A percentile compares a stretch with the other conserved stretches of the same genome.
phyloP scores from a whole-genome alignment of 306 rosid genomes.

The Mucuna pruriens region DNA sequence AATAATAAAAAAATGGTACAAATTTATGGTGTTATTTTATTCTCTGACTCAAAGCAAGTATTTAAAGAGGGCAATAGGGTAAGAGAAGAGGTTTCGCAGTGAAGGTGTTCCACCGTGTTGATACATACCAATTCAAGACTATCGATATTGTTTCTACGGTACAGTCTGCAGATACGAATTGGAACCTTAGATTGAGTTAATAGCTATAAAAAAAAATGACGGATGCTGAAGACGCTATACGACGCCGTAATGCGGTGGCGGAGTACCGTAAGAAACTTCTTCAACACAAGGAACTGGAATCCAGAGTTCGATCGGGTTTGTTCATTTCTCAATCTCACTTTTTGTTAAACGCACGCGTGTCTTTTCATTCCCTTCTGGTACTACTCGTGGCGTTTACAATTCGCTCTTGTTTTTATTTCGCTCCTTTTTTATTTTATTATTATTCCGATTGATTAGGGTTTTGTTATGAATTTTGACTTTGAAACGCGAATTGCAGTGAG shows the following conservation, averaged over 20 bases:
- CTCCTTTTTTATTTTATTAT: no score
- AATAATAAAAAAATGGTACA: no score
- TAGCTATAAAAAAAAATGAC: conserved; percentile 40
- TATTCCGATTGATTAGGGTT: conserved; percentile 36
- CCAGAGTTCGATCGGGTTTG: conserved; percentile 85
- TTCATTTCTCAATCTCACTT: conserved; percentile 6
- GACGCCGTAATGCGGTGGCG: conserved; percentile 59
- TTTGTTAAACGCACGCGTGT: no score
- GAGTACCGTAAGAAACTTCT: conserved; percentile 81
- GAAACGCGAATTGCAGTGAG: conserved; percentile 58
- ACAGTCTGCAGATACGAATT: no score
- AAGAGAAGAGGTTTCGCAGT: no score
- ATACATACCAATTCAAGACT: no score
- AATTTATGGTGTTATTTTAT: no score
- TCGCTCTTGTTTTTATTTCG: neutral
- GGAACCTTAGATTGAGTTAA: neutral
- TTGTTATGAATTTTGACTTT: conserved; percentile 1
- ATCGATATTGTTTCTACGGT: no score
- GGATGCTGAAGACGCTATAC: conserved; percentile 60
- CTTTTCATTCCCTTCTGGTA: neutral
- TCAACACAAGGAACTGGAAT: conserved; percentile 87
- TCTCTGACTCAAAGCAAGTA: no score
- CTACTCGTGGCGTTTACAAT: neutral
- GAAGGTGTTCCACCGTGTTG: neutral
- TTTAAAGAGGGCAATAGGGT: no score